Conservation (phyloP, 257 asterid genomes). For the Hygrophila difformis region DNA sequence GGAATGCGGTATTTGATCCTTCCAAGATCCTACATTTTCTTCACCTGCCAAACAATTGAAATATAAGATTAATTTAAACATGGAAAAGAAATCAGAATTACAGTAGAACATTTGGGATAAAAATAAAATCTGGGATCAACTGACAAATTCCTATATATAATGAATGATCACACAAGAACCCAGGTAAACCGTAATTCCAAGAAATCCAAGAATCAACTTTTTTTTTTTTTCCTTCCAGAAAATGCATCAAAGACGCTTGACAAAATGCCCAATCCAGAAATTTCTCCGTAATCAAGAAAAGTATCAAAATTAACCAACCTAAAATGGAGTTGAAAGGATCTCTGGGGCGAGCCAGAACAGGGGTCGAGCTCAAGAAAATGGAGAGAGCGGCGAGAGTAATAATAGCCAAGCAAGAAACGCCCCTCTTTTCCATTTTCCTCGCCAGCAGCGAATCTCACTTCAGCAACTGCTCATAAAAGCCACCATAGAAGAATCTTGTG, state of each 20-base stretch:
- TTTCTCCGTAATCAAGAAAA: conserved; percentile 7
- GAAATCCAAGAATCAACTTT: too few species aligned
- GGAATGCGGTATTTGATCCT: conserved; percentile 47
- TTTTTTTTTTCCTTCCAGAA: too few species aligned
- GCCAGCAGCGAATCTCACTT: conserved; percentile 36
- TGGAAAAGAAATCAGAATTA: background rate
- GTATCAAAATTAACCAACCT: conserved; percentile 32
- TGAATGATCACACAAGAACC: too few species aligned
- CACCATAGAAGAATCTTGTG: conserved; percentile 6
- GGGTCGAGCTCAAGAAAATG: conserved; percentile 27
- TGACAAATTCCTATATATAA: too few species aligned
- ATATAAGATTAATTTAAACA: background rate
- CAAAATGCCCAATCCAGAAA: background rate
- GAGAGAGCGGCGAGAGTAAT: conserved; percentile 24
- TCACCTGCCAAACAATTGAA: conserved; percentile 32
- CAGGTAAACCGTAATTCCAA: background rate
- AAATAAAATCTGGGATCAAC: too few species aligned
- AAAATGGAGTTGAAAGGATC: conserved; percentile 46
- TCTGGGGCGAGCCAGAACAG: conserved; percentile 30
- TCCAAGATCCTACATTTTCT: conserved; percentile 64
- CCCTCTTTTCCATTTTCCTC: conserved; percentile 35
- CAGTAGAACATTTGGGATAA: background rate
- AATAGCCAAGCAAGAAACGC: conserved; percentile 17
- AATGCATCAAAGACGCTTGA: conserved; percentile 1
- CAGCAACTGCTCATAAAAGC: conserved; percentile 23